These are phyloP conservation scores for Diaporthe humulicola DNA, from an alignment of 2,329 filamentous ascomycete species.

Conservation along the genomic window DNA sequence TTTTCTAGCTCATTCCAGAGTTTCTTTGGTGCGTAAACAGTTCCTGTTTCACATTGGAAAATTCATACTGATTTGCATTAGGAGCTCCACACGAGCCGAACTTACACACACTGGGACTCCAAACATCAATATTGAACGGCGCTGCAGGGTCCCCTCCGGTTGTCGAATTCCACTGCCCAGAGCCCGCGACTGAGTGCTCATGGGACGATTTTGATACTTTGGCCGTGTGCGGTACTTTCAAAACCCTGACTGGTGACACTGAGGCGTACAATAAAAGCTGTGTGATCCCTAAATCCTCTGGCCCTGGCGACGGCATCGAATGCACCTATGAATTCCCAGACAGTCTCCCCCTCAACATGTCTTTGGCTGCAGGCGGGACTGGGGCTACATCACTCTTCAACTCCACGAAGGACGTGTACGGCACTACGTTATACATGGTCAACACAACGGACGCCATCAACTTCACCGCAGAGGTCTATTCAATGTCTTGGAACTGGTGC, in stretches of 20 bases:
- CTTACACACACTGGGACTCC: background rate
- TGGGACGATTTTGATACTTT: background rate
- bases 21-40: background rate
- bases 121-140: background rate
- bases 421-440: background rate
- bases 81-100: slow-evolving; percentile 9
- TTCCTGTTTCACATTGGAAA: too few species aligned
- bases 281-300: background rate
- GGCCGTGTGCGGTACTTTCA: background rate
- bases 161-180: background rate
- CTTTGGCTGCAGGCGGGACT: background rate
- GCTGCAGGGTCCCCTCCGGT: background rate
- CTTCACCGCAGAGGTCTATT: background rate
- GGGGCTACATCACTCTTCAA: background rate
- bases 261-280: background rate
- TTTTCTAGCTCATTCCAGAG: background rate
- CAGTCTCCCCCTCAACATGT: background rate
- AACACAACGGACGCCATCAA: background rate
- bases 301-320: background rate
- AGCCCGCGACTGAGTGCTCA: background rate
- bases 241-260: background rate
- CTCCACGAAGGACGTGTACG: background rate
- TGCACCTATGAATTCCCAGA: slow-evolving; percentile 3
- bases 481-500: slow-evolving; percentile 1
- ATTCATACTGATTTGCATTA: background rate